Percentiles rank a stretch among this genome's conserved stretches.
Evolutionary conservation across 2,329 filamentous ascomycete species (phyloP).

Genomic region (Coniochaeta pulveracea): DNA sequence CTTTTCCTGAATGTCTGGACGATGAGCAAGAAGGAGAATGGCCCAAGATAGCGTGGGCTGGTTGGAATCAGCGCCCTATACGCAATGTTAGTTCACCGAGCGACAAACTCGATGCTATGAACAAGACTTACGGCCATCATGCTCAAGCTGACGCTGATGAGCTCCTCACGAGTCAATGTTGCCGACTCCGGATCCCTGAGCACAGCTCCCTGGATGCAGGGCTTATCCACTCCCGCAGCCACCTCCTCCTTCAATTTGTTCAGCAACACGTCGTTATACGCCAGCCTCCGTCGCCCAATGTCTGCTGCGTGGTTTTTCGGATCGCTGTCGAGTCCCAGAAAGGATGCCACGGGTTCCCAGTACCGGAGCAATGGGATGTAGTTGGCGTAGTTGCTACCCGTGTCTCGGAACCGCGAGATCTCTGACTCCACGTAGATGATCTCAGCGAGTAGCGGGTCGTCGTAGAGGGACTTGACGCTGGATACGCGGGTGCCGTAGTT

Average conservation of each 20-base stretch:
- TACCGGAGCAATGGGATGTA: constrained; percentile 39
- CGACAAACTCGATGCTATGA: constrained; percentile 39
- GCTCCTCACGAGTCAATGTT: too few relatives aligned
- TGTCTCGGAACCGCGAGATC: constrained; percentile 35
- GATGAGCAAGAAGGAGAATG: constrained; percentile 34
- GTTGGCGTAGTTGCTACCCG: constrained; percentile 41
- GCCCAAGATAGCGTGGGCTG: constrained; percentile 39
- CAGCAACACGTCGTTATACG: constrained; percentile 35
- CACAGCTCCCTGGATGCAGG: constrained; percentile 41
- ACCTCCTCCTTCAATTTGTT: constrained; percentile 40
- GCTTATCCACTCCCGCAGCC: constrained; percentile 36
- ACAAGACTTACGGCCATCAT: constrained; percentile 40
- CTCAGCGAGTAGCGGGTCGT: constrained; percentile 37
- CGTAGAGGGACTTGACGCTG: too few relatives aligned
- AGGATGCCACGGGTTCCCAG: too few relatives aligned
- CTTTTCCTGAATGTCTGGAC: constrained; percentile 38
- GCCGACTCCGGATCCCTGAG: constrained; percentile 41
- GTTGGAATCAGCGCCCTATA: constrained; percentile 42
- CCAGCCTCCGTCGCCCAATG: constrained; percentile 33
- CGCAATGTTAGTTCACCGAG: too few relatives aligned
- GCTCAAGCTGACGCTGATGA: constrained; percentile 34
- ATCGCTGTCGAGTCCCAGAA: constrained; percentile 40
- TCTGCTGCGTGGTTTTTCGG: constrained; percentile 32
- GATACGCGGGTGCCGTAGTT: constrained; percentile 46
- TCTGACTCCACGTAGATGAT: constrained; percentile 40